Conservation (phyloP, 805 yeast genomes). For the Metschnikowia matae region DNA sequence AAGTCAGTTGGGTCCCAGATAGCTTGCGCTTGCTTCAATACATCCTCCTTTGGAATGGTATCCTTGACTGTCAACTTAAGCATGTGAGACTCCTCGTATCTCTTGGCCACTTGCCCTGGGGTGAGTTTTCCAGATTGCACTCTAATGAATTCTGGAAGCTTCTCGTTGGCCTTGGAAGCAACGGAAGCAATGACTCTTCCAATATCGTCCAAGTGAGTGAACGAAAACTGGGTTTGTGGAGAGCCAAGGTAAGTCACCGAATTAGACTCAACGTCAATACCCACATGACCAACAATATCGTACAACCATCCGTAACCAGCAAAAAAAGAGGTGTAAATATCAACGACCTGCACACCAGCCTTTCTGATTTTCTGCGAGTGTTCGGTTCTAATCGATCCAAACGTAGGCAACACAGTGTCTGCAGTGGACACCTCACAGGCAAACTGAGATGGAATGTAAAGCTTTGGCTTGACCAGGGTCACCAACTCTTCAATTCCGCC, state of each 20-base stretch:
- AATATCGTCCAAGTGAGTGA: slow-evolving; percentile 31
- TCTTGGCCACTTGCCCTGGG: slow-evolving; percentile 33
- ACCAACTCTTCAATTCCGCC: slow-evolving; percentile 36
- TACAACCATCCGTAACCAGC: slow-evolving; percentile 23
- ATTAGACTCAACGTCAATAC: slow-evolving; percentile 28
- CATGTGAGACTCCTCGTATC: slow-evolving; percentile 38
- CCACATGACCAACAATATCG: slow-evolving; percentile 26
- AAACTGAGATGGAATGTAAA: slow-evolving; percentile 47
- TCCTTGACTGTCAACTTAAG: slow-evolving; percentile 15
- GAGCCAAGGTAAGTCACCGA: slow-evolving; percentile 41
- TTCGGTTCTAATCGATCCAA: slow-evolving; percentile 27
- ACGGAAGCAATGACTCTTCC: slow-evolving; percentile 41
- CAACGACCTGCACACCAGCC: slow-evolving; percentile 46
- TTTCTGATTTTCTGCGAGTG: slow-evolving; percentile 39
- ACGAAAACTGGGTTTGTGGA: slow-evolving; percentile 23
- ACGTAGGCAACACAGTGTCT: slow-evolving; percentile 28
- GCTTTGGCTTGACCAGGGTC: slow-evolving; percentile 25
- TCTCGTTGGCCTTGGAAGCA: slow-evolving; percentile 26
- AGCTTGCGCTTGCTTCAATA: slow-evolving; percentile 26
- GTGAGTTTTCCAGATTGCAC: slow-evolving; percentile 40
- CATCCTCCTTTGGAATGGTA: slow-evolving; percentile 19
- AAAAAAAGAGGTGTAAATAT: slow-evolving; percentile 40
- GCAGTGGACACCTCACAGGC: slow-evolving; percentile 44
- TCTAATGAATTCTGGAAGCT: slow-evolving; percentile 42
- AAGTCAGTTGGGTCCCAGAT: slow-evolving; percentile 24